These are phyloP conservation scores for Aphanomyces stellatus DNA, from an alignment of 352 stramenopile species.

Conservation along the genomic window DNA sequence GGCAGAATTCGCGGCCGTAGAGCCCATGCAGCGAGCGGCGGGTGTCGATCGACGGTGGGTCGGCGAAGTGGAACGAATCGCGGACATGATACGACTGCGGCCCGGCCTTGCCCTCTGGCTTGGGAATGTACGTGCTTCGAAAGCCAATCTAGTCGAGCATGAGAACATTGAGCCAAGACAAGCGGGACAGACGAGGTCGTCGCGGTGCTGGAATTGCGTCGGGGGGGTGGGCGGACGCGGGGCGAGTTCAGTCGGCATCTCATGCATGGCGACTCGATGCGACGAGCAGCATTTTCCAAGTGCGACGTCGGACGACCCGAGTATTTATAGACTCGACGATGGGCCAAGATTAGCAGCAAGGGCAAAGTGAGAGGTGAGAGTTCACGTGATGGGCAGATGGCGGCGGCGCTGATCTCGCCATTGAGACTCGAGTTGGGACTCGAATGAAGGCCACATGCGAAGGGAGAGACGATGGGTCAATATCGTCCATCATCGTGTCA, in stretches of 20 bases:
- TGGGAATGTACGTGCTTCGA: constrained; percentile 16
- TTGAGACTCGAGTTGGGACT: neutral
- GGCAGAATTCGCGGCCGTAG: constrained; percentile 18
- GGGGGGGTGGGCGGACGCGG: neutral
- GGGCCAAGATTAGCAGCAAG: no score
- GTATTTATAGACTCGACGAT: no score
- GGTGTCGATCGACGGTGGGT: neutral
- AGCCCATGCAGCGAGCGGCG: neutral
- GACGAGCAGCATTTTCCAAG: no score
- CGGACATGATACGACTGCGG: constrained; percentile 13
- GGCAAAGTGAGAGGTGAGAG: no score
- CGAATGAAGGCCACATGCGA: no score
- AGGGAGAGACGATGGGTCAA: no score
- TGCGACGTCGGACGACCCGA: no score
- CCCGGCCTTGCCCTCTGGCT: neutral
- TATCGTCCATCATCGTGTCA: no score
- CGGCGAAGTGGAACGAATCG: neutral
- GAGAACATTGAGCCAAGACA: neutral
- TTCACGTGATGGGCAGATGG: no score
- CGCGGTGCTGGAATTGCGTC: constrained; percentile 1
- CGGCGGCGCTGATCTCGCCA: neutral
- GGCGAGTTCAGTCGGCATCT: neutral
- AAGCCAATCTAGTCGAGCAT: neutral
- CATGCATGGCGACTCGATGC: no score
- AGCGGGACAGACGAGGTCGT: neutral